Base-by-base conservation (phyloP, 331 rosid species). In the Spiraea crenata region DNA sequence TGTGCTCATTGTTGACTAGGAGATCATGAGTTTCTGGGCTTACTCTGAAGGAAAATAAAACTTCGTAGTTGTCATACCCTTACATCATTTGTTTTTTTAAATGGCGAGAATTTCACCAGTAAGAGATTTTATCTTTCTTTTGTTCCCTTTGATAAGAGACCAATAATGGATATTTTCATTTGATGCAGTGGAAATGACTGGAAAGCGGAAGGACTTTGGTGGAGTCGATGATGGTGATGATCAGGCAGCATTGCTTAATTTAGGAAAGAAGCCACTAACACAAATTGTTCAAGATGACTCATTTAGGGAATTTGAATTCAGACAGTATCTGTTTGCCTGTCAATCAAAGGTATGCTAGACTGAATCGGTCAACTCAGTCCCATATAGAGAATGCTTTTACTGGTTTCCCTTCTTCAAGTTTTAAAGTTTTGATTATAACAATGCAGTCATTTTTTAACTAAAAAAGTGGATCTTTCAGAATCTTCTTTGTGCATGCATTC, bases 201-300 rank as follows among this genome's bases (percentile, higher is more conserved):
- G 92, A 70, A 95, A 81, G 82, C 88, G 85, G 75, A 95, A 88
- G 76, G 93, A 95, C 76, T 95, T 95, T 75, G 99, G 96, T 70
- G 96, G 98, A 73, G 75, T 75, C 68, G 98, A 89, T 49, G 86
- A 67, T 67, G 96, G 99, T 74, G 96, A 95, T 13, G 96, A 91
- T 84, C 98, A 89, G 72, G 99, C 98, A 50, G 78, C 89, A 73
- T 76, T 95, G 85, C 72, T 91, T 57, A 86, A 91, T 76, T 84
- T 93, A 56, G 90, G 90, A 70, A 91, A 80, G 74, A 95, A 91
- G 76, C 74, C 93, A 69, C 82, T 95, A 85, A 77, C 96, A 47
- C 96, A 91, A 77, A 95, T 95, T 63, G 90, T 89, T 78, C 99
- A 88, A 84, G 99, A 95, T 65, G 99, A 91, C 76, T 89, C 96